phyloP scores from a whole-genome alignment of 306 rosid genomes.

The Adenanthera pavonina region DNA sequence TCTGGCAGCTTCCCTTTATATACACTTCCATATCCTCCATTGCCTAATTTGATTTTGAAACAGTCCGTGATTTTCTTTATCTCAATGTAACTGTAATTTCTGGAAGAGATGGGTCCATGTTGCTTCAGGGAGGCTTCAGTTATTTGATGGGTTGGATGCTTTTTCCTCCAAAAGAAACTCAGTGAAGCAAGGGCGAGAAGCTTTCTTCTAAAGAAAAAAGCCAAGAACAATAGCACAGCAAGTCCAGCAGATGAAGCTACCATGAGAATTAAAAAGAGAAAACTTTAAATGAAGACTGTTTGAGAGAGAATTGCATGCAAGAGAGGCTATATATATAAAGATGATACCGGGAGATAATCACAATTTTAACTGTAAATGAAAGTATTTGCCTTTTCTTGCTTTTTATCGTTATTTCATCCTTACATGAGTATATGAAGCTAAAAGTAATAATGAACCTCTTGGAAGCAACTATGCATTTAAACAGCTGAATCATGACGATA shows the following conservation, averaged over 20 bases:
- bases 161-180: not conserved
- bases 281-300: not conserved
- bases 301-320: not conserved
- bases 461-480: not conserved
- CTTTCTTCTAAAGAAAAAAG: conserved; percentile 2
- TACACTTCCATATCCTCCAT: conserved; percentile 48
- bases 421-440: too few species aligned
- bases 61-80: conserved; percentile 37
- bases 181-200: not conserved
- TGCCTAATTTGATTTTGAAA: conserved; percentile 43
- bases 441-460: too few species aligned
- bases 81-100: conserved; percentile 34
- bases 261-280: not conserved
- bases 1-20: conserved; percentile 39
- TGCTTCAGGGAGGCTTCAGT: conserved; percentile 16
- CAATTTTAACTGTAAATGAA: too few species aligned
- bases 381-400: too few species aligned
- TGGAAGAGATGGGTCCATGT: conserved; percentile 21
- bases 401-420: too few species aligned
- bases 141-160: not conserved
- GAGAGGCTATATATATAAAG: not conserved
- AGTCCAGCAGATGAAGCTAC: conserved; percentile 6
- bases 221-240: not conserved
- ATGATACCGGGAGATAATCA: too few species aligned
- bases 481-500: not conserved